Evolutionary conservation across 2,329 filamentous ascomycete species (phyloP).

Genomic region (Penicillium sp.): DNA sequence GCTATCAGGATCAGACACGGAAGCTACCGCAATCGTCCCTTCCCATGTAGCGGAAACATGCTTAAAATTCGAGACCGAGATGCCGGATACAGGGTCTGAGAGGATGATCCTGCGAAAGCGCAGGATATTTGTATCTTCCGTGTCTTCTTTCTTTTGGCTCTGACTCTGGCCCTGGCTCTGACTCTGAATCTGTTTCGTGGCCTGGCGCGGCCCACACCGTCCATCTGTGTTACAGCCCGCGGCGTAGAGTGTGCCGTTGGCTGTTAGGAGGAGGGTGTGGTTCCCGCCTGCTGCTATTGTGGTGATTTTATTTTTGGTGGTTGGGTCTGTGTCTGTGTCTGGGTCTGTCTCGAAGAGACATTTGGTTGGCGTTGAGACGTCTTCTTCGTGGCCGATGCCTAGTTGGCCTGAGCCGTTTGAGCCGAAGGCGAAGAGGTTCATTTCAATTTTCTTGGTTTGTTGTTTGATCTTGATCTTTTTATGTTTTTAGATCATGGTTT

Average conservation of each 20-base stretch:
- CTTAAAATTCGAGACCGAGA: slow-evolving; percentile 37
- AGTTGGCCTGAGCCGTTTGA: slow-evolving; percentile 76
- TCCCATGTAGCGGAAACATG: slow-evolving; percentile 73
- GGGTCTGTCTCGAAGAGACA: slow-evolving; percentile 50
- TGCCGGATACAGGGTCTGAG: slow-evolving; percentile 5
- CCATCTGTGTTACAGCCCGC: slow-evolving; percentile 58
- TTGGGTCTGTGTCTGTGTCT: slow-evolving; percentile 17
- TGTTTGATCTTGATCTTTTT: background rate
- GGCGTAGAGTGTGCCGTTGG: slow-evolving; percentile 58
- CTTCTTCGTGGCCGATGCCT: slow-evolving; percentile 66
- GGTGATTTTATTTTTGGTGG: slow-evolving; percentile 11
- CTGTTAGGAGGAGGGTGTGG: slow-evolving; percentile 72
- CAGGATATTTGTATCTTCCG: slow-evolving; percentile 9
- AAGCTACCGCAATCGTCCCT: slow-evolving; percentile 59
- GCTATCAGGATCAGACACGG: no score
- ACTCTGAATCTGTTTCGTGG: background rate
- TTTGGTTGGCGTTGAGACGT: slow-evolving; percentile 63
- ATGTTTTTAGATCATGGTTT: background rate
- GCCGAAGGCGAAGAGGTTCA: slow-evolving; percentile 62
- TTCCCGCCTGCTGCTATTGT: slow-evolving; percentile 69
- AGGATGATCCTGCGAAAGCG: slow-evolving; percentile 31
- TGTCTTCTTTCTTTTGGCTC: background rate
- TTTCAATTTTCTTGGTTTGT: slow-evolving; percentile 4
- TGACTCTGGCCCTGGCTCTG: background rate
- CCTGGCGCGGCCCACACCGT: slow-evolving; percentile 36